These are phyloP conservation scores for Pseudoperonospora humuli DNA, from an alignment of 352 stramenopile species.

Conservation along the genomic window DNA sequence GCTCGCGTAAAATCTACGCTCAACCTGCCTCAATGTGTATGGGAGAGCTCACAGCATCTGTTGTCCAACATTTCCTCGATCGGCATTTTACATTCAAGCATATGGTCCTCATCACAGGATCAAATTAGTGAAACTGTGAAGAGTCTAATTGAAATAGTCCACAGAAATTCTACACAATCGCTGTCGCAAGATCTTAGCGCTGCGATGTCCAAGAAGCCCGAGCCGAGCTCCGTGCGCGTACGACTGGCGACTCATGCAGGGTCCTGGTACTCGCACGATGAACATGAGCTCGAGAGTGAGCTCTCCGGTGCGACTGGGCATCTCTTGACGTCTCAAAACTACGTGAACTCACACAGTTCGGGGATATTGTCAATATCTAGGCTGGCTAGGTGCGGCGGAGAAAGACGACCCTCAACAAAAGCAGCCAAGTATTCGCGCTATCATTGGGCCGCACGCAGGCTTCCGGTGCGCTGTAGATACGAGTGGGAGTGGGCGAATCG, in stretches of 20 bases:
- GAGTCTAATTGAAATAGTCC: background rate
- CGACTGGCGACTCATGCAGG: slow-evolving; percentile 68
- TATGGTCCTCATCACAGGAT: too few relatives aligned
- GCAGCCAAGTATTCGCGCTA: slow-evolving; percentile 43
- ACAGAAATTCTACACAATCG: background rate
- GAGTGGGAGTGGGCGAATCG: background rate
- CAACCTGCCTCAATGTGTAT: too few relatives aligned
- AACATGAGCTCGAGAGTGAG: slow-evolving; percentile 49
- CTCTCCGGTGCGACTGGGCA: slow-evolving; percentile 47
- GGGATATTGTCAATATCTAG: slow-evolving; percentile 23
- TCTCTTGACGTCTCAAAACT: too few relatives aligned
- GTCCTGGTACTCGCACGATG: slow-evolving; percentile 77
- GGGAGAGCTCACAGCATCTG: too few relatives aligned
- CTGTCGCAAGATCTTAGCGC: slow-evolving; percentile 11
- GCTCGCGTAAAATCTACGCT: too few relatives aligned
- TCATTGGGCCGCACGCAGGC: slow-evolving; percentile 85
- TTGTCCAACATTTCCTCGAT: too few relatives aligned
- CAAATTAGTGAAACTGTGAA: too few relatives aligned
- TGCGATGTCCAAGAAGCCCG: slow-evolving; percentile 30
- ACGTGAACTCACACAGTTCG: background rate
- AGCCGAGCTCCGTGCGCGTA: slow-evolving; percentile 34
- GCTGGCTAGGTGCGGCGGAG: slow-evolving; percentile 42
- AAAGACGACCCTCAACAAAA: slow-evolving; percentile 30
- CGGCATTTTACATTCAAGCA: too few relatives aligned
- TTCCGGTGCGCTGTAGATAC: slow-evolving; percentile 38